Percentiles rank a stretch among this genome's conserved stretches.
These are phyloP conservation scores for Centella asiatica DNA, from an alignment of 129 eudicot genomes.

Conservation along the genomic window DNA sequence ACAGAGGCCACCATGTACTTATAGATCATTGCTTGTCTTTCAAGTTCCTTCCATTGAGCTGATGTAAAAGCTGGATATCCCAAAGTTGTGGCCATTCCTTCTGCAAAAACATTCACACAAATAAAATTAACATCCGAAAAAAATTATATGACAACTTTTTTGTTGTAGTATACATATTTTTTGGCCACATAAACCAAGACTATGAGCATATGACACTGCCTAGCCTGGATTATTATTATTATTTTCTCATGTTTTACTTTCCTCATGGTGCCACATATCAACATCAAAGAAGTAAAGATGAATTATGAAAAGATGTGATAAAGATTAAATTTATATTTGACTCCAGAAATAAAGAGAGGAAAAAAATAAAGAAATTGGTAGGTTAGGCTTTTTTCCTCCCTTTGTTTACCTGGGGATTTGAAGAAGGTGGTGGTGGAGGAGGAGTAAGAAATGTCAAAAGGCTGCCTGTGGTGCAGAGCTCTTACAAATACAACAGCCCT, in stretches of 20 bases:
- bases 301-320: neutral
- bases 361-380: neutral
- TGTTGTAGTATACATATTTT: too few species aligned
- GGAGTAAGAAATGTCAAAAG: conserved; percentile 32
- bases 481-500: neutral
- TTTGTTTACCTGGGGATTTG: conserved; percentile 43
- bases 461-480: conserved; percentile 37
- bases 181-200: too few species aligned
- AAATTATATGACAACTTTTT: too few species aligned
- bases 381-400: neutral
- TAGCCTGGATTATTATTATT: too few species aligned
- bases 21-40: conserved; percentile 68
- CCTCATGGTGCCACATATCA: neutral
- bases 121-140: neutral
- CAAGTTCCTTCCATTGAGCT: conserved; percentile 70
- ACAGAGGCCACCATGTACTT: conserved; percentile 60
- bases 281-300: neutral
- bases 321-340: too few species aligned
- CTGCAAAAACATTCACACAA: neutral
- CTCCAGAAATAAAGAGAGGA: neutral
- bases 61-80: conserved; percentile 43
- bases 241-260: neutral
- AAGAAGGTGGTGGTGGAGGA: conserved; percentile 14
- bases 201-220: too few species aligned
- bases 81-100: conserved; percentile 30